These are phyloP conservation scores for Exserohilum rostratum DNA, from an alignment of 2,329 filamentous ascomycete species.

Conservation along the genomic window DNA sequence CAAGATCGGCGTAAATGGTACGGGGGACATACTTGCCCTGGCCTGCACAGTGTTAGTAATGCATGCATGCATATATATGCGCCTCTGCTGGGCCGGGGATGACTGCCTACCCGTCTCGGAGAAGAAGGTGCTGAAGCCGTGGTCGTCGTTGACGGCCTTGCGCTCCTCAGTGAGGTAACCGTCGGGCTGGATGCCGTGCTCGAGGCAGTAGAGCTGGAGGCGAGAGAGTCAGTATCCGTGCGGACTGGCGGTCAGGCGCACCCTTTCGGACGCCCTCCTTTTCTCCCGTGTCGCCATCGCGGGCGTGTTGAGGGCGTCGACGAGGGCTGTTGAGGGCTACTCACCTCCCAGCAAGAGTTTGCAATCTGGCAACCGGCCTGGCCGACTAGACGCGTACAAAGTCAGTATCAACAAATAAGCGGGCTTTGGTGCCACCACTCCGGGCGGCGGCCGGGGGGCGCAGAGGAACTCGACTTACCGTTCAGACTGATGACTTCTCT, in stretches of 20 bases:
- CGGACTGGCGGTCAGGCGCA: slow-evolving; percentile 34
- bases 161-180: slow-evolving; percentile 98
- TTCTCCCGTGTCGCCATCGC: slow-evolving; percentile 9
- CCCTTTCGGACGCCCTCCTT: slow-evolving; percentile 40
- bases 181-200: slow-evolving; percentile 99
- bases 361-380: slow-evolving; percentile 99
- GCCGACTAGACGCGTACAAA: slow-evolving; percentile 74
- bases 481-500: slow-evolving; percentile 99
- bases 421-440: slow-evolving; percentile 27
- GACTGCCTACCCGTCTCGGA: slow-evolving; percentile 85
- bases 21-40: slow-evolving; percentile 99
- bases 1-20: slow-evolving; percentile 99
- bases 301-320: slow-evolving; percentile 12
- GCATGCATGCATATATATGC: slow-evolving; percentile 20
- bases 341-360: slow-evolving; percentile 99
- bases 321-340: slow-evolving; percentile 49
- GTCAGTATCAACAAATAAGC: slow-evolving; percentile 58
- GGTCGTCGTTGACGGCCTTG: slow-evolving; percentile 89
- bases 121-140: slow-evolving; percentile 99
- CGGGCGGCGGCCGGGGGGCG: slow-evolving; percentile 54
- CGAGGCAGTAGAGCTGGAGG: slow-evolving; percentile 94
- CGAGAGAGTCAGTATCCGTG: slow-evolving; percentile 36
- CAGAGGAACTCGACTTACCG: slow-evolving; percentile 66
- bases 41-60: slow-evolving; percentile 61
- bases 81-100: neutral